Percentiles rank a stretch among this genome's conserved stretches.
Conservation (phyloP, 2,329 filamentous ascomycete species). For the Aspergillus terreus region DNA sequence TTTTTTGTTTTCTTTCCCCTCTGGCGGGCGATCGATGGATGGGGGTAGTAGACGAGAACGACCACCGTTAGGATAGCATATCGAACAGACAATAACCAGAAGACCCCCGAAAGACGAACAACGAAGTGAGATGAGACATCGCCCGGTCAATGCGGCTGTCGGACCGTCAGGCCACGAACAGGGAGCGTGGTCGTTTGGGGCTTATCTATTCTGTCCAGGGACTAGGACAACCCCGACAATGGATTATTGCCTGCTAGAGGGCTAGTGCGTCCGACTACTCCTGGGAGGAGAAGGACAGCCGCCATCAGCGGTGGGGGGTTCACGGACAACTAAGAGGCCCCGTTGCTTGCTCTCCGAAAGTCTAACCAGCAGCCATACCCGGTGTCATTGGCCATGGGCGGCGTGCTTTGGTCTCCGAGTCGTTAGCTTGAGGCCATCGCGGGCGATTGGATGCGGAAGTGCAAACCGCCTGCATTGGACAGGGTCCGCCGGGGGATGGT, state of each 20-base stretch:
- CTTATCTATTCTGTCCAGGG: constrained; percentile 2
- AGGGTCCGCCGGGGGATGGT: constrained; percentile 14
- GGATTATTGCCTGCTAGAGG: neutral
- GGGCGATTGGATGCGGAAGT: constrained; percentile 9
- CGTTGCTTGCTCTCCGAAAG: constrained; percentile 13
- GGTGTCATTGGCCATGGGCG: constrained; percentile 3
- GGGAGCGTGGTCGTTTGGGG: constrained; percentile 1
- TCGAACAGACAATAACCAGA: constrained; percentile 6
- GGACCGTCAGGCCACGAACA: neutral
- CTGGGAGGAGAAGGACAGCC: constrained; percentile 8
- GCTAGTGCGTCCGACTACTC: constrained; percentile 1
- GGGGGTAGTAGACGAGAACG: neutral
- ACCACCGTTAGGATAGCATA: constrained; percentile 14
- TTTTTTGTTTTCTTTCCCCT: neutral
- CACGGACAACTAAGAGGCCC: constrained; percentile 8
- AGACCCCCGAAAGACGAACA: constrained; percentile 5
- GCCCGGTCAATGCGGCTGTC: neutral
- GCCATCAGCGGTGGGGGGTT: constrained; percentile 3
- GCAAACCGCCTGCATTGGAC: constrained; percentile 5
- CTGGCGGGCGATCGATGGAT: neutral
- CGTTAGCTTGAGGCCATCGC: neutral
- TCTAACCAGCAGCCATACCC: neutral
- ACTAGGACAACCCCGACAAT: constrained; percentile 2
- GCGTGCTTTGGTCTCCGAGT: constrained; percentile 4
- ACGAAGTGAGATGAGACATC: neutral